phyloP scores from a whole-genome alignment of 2,329 filamentous ascomycete genomes.

The Pseudofabraea citricarpa region DNA sequence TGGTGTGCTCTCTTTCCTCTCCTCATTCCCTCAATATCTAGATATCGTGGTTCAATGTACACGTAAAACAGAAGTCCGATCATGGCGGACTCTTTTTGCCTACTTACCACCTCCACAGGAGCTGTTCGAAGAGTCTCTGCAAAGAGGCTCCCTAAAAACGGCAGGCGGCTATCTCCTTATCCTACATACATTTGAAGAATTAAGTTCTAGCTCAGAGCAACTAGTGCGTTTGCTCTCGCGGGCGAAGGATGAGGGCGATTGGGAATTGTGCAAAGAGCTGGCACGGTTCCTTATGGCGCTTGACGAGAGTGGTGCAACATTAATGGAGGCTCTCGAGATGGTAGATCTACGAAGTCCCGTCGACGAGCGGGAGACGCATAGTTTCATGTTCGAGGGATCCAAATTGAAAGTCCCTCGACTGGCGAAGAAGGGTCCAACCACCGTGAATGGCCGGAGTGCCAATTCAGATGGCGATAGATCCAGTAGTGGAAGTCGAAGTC shows the following conservation, averaged over 20 bases:
- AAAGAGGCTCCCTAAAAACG: conserved; percentile 83
- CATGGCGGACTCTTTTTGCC: conserved; percentile 89
- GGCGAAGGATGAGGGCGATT: conserved; percentile 81
- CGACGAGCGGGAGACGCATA: conserved; percentile 26
- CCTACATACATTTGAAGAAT: conserved; percentile 74
- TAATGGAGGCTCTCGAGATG: conserved; percentile 66
- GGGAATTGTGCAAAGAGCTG: conserved; percentile 93
- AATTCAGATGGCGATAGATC: conserved; percentile 24
- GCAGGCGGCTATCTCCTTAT: conserved; percentile 96
- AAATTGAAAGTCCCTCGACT: conserved; percentile 24
- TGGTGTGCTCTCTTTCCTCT: conserved; percentile 57
- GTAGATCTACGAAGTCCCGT: conserved; percentile 41
- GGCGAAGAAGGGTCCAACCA: conserved; percentile 5
- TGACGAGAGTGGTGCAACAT: conserved; percentile 77
- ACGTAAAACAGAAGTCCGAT: conserved; percentile 90
- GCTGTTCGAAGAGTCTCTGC: conserved; percentile 87
- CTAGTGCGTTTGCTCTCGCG: conserved; percentile 75
- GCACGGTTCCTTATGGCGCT: conserved; percentile 92
- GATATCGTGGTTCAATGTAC: conserved; percentile 97
- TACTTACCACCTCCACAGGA: conserved; percentile 87
- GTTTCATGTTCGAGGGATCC: conserved; percentile 34
- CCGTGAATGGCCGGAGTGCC: conserved; percentile 29
- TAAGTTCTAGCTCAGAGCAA: conserved; percentile 66
- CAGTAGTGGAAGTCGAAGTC: conserved; percentile 19
- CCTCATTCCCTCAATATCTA: conserved; percentile 78